These are phyloP conservation scores for Cryphonectria japonica DNA, from an alignment of 2,329 filamentous ascomycete genomes.

Conservation along the genomic window DNA sequence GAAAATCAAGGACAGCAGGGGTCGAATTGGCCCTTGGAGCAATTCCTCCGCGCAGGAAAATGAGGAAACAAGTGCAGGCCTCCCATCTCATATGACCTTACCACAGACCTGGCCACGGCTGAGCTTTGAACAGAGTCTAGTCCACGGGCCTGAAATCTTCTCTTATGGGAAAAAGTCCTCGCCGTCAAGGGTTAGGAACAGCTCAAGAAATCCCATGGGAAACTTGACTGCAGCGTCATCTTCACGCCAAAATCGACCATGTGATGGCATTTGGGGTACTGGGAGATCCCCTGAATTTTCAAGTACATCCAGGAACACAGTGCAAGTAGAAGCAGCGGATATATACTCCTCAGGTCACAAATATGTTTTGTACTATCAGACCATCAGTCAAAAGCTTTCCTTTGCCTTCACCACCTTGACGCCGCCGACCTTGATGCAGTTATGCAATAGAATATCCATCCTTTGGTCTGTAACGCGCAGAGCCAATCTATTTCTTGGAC, in stretches of 20 bases:
- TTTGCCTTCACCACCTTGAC: not conserved
- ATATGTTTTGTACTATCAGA: not conserved
- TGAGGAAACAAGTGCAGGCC: not conserved
- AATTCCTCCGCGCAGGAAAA: not conserved
- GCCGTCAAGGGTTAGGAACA: not conserved
- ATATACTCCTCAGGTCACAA: not conserved
- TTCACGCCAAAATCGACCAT: not conserved
- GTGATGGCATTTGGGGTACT: not conserved
- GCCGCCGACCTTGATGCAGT: constrained; percentile 6
- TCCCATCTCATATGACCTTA: not conserved
- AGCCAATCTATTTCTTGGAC: constrained; percentile 42
- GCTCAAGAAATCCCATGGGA: not conserved
- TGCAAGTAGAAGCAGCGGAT: not conserved
- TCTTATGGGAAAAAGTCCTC: not conserved
- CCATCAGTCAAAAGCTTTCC: not conserved
- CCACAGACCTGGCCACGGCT: not conserved
- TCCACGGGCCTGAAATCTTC: not conserved
- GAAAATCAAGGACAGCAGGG: constrained; percentile 17
- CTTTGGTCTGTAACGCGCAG: not conserved
- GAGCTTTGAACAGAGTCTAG: not conserved
- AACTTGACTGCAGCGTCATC: not conserved
- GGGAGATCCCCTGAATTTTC: not conserved
- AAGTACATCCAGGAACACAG: not conserved
- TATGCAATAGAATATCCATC: not conserved
- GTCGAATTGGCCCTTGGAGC: not conserved